These are phyloP conservation scores for Gossypium herbaceum DNA, from an alignment of 345 rosid genomes.

Conservation along the genomic window DNA sequence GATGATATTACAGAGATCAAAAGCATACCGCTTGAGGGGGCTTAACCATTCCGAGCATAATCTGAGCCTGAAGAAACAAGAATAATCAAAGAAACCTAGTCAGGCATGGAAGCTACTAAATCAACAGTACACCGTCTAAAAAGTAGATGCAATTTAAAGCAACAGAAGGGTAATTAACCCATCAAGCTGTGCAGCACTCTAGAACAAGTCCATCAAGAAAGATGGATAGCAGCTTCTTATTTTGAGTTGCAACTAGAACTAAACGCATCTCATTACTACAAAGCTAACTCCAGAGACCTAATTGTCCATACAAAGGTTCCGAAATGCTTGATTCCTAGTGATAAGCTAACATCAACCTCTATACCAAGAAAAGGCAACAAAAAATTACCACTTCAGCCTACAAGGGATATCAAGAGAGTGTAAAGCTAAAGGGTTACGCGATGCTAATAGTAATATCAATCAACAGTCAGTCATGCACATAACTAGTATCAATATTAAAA, in stretches of 20 bases:
- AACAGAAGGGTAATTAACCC: neutral
- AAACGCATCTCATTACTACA: neutral
- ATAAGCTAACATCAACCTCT: neutral
- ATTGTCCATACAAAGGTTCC: neutral
- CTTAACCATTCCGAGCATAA: constrained; percentile 99
- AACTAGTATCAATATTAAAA: neutral
- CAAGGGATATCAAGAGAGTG: neutral
- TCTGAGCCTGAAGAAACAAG: constrained; percentile 65
- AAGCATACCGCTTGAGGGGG: constrained; percentile 77
- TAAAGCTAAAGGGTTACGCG: neutral
- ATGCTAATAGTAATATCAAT: neutral
- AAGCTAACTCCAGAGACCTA: neutral
- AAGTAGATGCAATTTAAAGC: neutral
- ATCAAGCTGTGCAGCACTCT: neutral
- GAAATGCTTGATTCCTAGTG: neutral
- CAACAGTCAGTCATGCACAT: neutral
- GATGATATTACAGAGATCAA: constrained; percentile 10
- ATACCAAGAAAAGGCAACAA: neutral
- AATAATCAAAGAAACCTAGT: constrained; percentile 8
- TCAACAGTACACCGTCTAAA: neutral
- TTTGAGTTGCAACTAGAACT: neutral
- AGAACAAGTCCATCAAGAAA: neutral
- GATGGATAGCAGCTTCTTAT: neutral
- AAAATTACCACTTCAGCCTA: neutral
- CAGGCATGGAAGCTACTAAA: neutral